These are phyloP conservation scores for Graphiopsis chlorocephala DNA, from an alignment of 2,329 filamentous ascomycete species.

Conservation along the genomic window DNA sequence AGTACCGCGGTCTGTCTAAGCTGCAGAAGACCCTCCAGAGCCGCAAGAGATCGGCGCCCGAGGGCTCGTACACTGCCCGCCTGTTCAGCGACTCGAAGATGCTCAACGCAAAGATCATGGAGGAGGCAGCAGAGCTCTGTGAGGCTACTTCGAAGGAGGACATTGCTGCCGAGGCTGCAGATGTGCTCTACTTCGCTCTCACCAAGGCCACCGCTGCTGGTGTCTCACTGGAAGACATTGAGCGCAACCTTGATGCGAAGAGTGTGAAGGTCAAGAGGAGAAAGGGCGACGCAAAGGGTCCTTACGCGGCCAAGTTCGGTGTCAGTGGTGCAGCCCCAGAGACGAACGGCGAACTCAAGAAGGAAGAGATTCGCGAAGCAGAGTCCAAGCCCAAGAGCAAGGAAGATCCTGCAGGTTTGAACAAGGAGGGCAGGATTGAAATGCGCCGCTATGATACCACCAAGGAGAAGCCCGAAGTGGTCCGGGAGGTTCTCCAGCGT, in stretches of 20 bases:
- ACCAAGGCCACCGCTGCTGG: conserved; percentile 84
- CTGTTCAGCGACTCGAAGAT: conserved; percentile 91
- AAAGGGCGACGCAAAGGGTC: conserved; percentile 89
- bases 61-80: conserved; percentile 88
- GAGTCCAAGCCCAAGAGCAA: conserved; percentile 53
- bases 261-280: conserved; percentile 91
- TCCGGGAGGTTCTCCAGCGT: conserved; percentile 74
- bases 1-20: conserved; percentile 74
- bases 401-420: conserved; percentile 49
- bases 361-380: conserved; percentile 48
- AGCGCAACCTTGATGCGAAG: conserved; percentile 90
- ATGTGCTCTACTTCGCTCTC: conserved; percentile 92
- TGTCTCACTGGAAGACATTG: conserved; percentile 83
- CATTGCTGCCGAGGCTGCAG: conserved; percentile 89
- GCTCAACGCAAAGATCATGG: conserved; percentile 93
- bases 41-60: conserved; percentile 77
- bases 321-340: conserved; percentile 39
- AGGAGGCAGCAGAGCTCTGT: conserved; percentile 94
- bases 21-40: conserved; percentile 83
- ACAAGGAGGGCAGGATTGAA: conserved; percentile 60
- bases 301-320: conserved; percentile 82
- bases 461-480: conserved; percentile 60
- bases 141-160: conserved; percentile 79
- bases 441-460: conserved; percentile 78
- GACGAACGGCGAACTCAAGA: conserved; percentile 26